Conservation (phyloP, 2,329 filamentous ascomycete species). For the Oidium heveae region DNA sequence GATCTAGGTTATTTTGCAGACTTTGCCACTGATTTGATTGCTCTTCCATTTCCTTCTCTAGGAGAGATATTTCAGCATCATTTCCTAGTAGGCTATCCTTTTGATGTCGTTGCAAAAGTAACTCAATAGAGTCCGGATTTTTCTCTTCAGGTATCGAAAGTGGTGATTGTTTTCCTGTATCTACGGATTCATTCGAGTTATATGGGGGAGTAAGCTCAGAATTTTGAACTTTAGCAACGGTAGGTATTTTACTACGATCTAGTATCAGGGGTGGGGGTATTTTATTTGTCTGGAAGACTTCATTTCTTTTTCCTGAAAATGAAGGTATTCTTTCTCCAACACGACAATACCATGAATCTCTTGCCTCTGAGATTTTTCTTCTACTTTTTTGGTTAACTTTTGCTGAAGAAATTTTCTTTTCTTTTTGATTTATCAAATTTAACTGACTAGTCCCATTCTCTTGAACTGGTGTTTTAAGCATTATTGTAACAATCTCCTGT, state of each 20-base stretch:
- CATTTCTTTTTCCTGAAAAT: conserved; percentile 26
- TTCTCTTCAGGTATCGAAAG: conserved; percentile 12
- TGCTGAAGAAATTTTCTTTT: conserved; percentile 4
- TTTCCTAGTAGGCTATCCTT: conserved; percentile 1
- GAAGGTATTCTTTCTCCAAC: conserved; percentile 32
- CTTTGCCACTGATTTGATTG: conserved; percentile 34
- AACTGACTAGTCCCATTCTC: conserved; percentile 3
- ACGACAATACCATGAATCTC: conserved; percentile 24
- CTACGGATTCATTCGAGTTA: conserved; percentile 10
- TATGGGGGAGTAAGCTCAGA: conserved; percentile 9
- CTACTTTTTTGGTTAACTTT: not conserved
- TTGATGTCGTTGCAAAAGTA: conserved; percentile 9
- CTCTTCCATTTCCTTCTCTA: conserved; percentile 35
- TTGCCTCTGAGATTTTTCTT: not conserved
- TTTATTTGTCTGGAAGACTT: conserved; percentile 21
- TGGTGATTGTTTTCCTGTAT: conserved; percentile 13
- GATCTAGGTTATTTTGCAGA: conserved; percentile 26
- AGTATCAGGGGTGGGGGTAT: conserved; percentile 30
- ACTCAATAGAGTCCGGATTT: conserved; percentile 9
- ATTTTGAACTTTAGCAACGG: conserved; percentile 16
- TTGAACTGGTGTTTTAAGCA: not conserved
- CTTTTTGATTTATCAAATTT: too few relatives aligned
- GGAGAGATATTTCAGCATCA: conserved; percentile 13
- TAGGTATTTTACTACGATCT: conserved; percentile 17
- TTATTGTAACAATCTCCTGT: not conserved